Conservation (phyloP, 108 stramenopile species). For the Licmophora abbreviata region DNA sequence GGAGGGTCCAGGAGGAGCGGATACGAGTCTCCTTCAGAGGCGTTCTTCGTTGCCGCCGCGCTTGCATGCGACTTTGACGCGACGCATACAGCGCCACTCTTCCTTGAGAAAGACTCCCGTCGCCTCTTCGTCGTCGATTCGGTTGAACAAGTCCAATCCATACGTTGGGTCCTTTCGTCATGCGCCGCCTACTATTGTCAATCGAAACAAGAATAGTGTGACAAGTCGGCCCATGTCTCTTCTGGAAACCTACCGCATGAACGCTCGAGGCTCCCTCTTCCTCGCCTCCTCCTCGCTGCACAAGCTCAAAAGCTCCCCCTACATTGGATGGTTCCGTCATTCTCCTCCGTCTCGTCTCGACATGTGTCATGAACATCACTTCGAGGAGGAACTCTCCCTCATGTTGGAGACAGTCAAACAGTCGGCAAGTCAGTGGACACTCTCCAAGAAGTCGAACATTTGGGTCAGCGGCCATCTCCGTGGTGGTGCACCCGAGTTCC, state of each 20-base stretch:
- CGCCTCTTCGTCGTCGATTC: background rate
- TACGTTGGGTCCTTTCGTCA: conserved; percentile 48
- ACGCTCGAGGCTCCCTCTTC: too few species aligned
- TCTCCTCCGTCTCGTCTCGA: conserved; percentile 25
- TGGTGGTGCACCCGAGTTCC: conserved; percentile 23
- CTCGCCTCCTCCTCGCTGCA: background rate
- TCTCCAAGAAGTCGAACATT: background rate
- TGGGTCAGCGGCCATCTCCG: conserved; percentile 26
- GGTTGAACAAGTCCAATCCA: conserved; percentile 28
- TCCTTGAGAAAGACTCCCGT: too few species aligned
- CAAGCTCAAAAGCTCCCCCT: conserved; percentile 20
- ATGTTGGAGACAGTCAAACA: background rate
- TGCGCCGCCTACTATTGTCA: conserved; percentile 23
- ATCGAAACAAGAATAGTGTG: too few species aligned
- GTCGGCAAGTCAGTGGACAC: background rate
- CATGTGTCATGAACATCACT: background rate
- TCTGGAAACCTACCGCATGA: too few species aligned
- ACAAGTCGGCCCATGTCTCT: too few species aligned
- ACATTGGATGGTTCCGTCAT: conserved; percentile 46
- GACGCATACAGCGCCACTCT: too few species aligned
- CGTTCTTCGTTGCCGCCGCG: too few species aligned
- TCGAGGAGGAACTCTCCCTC: background rate
- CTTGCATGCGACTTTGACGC: too few species aligned
- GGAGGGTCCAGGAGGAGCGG: too few species aligned
- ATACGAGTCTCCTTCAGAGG: too few species aligned